Evolutionary conservation across 169 alveolate species (phyloP), one percentile per base, ranked within the genome.

Genomic region (Plasmodium cynomolgi): DNA sequence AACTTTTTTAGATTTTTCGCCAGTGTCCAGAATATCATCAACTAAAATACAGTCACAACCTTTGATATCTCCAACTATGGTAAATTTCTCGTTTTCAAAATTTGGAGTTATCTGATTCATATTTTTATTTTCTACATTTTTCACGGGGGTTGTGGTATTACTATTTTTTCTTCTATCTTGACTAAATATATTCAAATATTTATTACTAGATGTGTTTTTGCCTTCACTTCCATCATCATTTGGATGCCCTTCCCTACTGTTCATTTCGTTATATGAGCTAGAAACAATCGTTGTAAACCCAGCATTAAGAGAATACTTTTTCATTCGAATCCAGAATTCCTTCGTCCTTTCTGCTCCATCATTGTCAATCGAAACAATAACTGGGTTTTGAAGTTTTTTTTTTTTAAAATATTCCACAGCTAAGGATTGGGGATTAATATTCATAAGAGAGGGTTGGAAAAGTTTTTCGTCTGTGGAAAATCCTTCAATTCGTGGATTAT

Each of bases 1-100:
- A 47, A 98, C 98, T 92, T 97, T 95, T 83, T 98, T 96, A n/a
- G 98, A 92, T 74, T 98, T 97, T 71, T 98, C 98, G 44, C 98
- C 98, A 23, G 99, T 97, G 86, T 98, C 99, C 74, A 97, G 97
- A 97, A 98, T 97, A 93, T 98, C 99, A 93, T 98, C 99, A n/a
- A 98, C 97, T 58, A 98, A 96, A 84, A 98, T 97, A 75, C 98
- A 96, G 84, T 96, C 97, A 72, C 97, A 95, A 1, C 98, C 98
- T 79, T 97, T 95, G 13, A 98, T 98, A 82, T 83, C 92, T 9
- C 99, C 99, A 50, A 98, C 98, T 58, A 97, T 88, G 50, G 96
- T 95, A 97, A 96, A 96, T 92, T 94, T 80, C 29, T 96, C 98
- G 17, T 94, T 88, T 90, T 93, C 91, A 39, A 91, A 96, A 77